Percentiles rank a stretch among this genome's conserved stretches.
phyloP scores from a whole-genome alignment of 108 stramenopile genomes.

The Thalassiosira profunda region DNA sequence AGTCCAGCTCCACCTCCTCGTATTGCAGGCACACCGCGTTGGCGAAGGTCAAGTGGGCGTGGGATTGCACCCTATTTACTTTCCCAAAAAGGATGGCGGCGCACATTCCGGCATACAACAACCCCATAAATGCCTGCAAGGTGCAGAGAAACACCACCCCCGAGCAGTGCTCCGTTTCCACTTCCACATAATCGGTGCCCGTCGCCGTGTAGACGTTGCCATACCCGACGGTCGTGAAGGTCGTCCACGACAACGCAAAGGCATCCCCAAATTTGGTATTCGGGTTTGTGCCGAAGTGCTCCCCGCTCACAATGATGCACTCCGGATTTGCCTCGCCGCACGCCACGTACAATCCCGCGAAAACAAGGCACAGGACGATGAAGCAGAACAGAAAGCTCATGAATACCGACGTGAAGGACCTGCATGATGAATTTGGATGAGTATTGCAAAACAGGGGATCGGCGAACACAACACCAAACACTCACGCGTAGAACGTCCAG shows the following conservation, averaged over 20 bases:
- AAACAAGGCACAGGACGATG: conserved; percentile 1
- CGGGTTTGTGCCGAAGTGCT: conserved; percentile 19
- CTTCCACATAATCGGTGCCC: conserved; percentile 44
- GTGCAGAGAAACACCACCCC: conserved; percentile 68
- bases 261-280: conserved; percentile 61
- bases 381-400: conserved; percentile 25
- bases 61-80: conserved; percentile 70
- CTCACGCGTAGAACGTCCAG: conserved; percentile 49
- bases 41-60: conserved; percentile 70
- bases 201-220: conserved; percentile 69
- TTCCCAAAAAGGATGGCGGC: conserved; percentile 86
- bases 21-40: conserved; percentile 75
- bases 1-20: conserved; percentile 46
- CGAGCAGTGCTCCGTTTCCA: conserved; percentile 46
- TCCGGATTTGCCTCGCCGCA: conserved; percentile 29
- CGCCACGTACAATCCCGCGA: conserved; percentile 5
- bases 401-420: conserved; percentile 24
- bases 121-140: conserved; percentile 76
- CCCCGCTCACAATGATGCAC: conserved; percentile 28
- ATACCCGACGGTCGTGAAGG: conserved; percentile 76
- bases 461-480: too few relatives aligned
- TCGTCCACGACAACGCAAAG: conserved; percentile 80
- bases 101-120: conserved; percentile 81
- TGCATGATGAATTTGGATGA: too few relatives aligned
- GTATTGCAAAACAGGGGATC: too few relatives aligned